Base-by-base conservation (phyloP, 352 stramenopile genomes). In the Peronosclerospora sorghi region DNA sequence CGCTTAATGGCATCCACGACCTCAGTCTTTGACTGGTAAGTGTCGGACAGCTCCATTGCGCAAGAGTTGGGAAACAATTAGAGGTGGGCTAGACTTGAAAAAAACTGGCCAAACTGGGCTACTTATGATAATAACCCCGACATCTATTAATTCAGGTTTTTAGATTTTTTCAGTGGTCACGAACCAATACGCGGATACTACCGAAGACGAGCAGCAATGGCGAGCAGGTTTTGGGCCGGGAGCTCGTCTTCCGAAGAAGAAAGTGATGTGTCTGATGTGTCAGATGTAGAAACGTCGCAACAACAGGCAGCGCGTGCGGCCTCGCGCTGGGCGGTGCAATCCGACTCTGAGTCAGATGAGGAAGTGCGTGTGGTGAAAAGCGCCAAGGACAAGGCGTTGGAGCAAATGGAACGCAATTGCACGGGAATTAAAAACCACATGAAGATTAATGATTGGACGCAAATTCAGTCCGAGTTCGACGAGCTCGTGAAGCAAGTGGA, bases 391-490 rank as follows among this genome's bases (percentile, higher is more conserved):
- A 90, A 92, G 45, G 76, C 87, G 37, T 71, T 94, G 23, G 64
- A 85, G 40, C 55, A 57, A 41, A 77, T 88, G 41, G 73, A 87
- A 40, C 73, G 69, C 45, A 57, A 66, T 23, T 93, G 81, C 56
- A 52, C 48, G 17, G 41, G 51, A 34, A 88, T 94, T 45, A 75
- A 73, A 47, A 96, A 96, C 59, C 70, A 83, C 59, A 96, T 97
- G 73, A 97, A 96, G 75, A 97, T 95, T 57, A 91, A 95, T 46
- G 91, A 97, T 70, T 97, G 94, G 78, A 91, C 80, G 53, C 80
- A 83, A 53, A 97, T 98, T 62, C 92, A 96, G 69, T 70, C 58
- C 23, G 88, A 97, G 65, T 98, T 98, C 60, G 92, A 98, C 48
- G 70, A 78, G 40, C 64, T 98, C 0, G 63, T 57, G 39, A 97